phyloP scores from a whole-genome alignment of 768 basidiomycete species.

The Leccinum pellstonianum region DNA sequence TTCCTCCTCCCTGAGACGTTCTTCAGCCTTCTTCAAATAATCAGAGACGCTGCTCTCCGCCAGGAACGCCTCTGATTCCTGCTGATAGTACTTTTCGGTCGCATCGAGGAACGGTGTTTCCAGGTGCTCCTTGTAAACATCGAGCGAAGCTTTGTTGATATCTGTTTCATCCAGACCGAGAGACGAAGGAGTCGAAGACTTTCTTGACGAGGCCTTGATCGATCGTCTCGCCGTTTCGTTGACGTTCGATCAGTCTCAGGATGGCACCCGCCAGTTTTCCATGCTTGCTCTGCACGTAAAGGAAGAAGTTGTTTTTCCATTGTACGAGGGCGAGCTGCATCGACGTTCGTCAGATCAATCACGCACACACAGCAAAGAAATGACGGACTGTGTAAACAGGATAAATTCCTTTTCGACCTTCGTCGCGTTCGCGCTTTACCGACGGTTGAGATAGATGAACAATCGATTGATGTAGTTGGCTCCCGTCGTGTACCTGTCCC shows the following conservation, averaged over 20 bases:
- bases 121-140: slow-evolving; percentile 90
- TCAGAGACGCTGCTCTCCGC: slow-evolving; percentile 88
- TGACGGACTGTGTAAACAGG: slow-evolving; percentile 87
- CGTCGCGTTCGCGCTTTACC: slow-evolving; percentile 98
- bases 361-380: not conserved
- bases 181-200: slow-evolving; percentile 93
- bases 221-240: slow-evolving; percentile 91
- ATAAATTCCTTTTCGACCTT: slow-evolving; percentile 93
- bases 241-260: slow-evolving; percentile 85
- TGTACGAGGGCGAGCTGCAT: slow-evolving; percentile 86
- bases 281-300: slow-evolving; percentile 79
- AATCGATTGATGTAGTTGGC: slow-evolving; percentile 97
- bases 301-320: slow-evolving; percentile 92
- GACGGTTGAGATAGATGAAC: slow-evolving; percentile 97
- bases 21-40: slow-evolving; percentile 93
- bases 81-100: slow-evolving; percentile 88
- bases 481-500: slow-evolving; percentile 96
- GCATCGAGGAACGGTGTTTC: slow-evolving; percentile 85
- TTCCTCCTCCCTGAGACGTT: slow-evolving; percentile 90
- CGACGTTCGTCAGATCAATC: slow-evolving; percentile 2
- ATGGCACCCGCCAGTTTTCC: slow-evolving; percentile 85
- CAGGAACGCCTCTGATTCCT: slow-evolving; percentile 89
- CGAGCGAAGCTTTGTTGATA: slow-evolving; percentile 88
- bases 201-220: slow-evolving; percentile 92
- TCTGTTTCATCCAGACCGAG: slow-evolving; percentile 92